Conservation (phyloP, 306 rosid genomes). For the Aeschynomene evenia region DNA sequence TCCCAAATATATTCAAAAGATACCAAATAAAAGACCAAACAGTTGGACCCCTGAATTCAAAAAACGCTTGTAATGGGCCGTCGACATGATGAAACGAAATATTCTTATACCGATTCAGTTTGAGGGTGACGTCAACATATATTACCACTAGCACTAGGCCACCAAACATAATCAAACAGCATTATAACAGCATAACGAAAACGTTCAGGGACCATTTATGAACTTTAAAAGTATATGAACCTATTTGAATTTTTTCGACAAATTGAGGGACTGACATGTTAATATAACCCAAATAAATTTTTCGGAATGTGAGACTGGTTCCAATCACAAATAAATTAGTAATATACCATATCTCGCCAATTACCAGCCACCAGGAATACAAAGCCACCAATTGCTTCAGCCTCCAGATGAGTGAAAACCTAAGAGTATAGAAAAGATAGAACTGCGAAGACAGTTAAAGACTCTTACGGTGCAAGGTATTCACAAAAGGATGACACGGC, state of each 20-base stretch:
- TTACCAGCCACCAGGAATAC: not conserved
- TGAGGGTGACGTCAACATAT: no score
- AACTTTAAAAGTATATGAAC: no score
- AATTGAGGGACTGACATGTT: no score
- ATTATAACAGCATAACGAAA: no score
- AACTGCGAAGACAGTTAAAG: constrained; percentile 13
- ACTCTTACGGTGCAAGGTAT: constrained; percentile 95
- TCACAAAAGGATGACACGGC: constrained; percentile 86
- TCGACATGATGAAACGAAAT: no score
- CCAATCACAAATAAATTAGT: not conserved
- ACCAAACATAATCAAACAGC: no score
- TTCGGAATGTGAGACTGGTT: not conserved
- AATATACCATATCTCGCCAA: not conserved
- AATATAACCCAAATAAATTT: not conserved
- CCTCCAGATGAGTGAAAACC: not conserved
- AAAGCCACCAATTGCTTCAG: not conserved
- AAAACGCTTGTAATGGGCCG: no score
- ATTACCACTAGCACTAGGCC: no score
- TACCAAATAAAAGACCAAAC: not conserved
- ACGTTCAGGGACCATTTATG: no score
- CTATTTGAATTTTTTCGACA: no score
- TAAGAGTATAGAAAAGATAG: not conserved
- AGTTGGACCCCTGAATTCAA: no score
- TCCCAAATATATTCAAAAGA: not conserved
- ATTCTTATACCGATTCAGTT: no score